Evolutionary conservation across 2,329 filamentous ascomycete genomes (phyloP).

Genomic region (Cryphonectria nitschkei): DNA sequence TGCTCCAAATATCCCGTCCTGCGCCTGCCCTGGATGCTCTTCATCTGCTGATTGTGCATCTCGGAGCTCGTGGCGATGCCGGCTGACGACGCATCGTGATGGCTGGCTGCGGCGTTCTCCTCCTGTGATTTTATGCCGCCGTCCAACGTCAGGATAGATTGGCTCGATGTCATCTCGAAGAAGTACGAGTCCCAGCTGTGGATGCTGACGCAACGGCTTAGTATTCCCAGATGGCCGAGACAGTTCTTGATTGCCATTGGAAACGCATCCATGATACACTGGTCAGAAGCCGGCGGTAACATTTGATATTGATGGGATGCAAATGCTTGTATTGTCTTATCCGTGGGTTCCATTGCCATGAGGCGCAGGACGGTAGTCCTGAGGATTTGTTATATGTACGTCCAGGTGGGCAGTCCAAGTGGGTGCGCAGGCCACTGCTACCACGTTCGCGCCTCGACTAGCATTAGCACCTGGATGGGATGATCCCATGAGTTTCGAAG

Average conservation of each 20-base stretch:
- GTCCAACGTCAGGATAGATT: neutral
- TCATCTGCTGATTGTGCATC: neutral
- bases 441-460: neutral
- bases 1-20: slow-evolving; percentile 5
- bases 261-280: slow-evolving; percentile 22
- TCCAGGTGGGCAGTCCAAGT: neutral
- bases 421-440: neutral
- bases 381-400: neutral
- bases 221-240: slow-evolving; percentile 23
- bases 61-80: slow-evolving; percentile 5
- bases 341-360: no score
- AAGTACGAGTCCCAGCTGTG: slow-evolving; percentile 25
- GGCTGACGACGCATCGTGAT: slow-evolving; percentile 1
- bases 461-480: neutral
- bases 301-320: neutral
- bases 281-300: neutral
- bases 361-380: neutral
- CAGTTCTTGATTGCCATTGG: slow-evolving; percentile 25
- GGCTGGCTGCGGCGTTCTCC: neutral
- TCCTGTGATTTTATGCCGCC: slow-evolving; percentile 15
- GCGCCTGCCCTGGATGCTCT: slow-evolving; percentile 1
- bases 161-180: slow-evolving; percentile 7
- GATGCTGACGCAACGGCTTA: slow-evolving; percentile 25
- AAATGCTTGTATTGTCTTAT: no score
- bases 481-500: neutral